phyloP scores from a whole-genome alignment of 805 yeast species.

The Zygoascus bituminiphila region DNA sequence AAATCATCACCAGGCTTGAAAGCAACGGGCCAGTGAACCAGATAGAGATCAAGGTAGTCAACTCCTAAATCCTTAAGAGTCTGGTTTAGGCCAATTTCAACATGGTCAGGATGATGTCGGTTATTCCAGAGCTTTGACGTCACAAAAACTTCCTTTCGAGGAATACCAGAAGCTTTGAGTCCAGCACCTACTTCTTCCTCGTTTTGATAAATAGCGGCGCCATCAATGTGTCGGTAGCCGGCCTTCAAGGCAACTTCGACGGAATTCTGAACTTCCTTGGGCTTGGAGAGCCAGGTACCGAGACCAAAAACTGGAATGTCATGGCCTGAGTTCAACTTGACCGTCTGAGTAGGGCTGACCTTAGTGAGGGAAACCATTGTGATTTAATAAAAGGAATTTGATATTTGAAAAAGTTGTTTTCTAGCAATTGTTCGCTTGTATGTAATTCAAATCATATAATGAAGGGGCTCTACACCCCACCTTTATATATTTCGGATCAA shows the following conservation, averaged over 20 bases:
- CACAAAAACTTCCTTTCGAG: constrained; percentile 37
- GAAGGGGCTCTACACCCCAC: no score
- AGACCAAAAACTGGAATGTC: constrained; percentile 45
- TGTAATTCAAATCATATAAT: no score
- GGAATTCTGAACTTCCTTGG: constrained; percentile 26
- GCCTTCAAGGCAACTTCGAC: constrained; percentile 39
- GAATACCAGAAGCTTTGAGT: constrained; percentile 50
- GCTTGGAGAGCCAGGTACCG: constrained; percentile 41
- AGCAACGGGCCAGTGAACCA: constrained; percentile 49
- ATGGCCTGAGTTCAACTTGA: constrained; percentile 36
- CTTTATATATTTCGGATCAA: no score
- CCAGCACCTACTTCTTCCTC: constrained; percentile 50
- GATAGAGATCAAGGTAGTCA: constrained; percentile 45
- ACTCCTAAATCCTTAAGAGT: constrained; percentile 38
- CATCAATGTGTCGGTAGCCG: constrained; percentile 60
- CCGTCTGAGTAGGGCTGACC: neutral
- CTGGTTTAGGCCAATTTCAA: constrained; percentile 37
- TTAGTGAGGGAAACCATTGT: constrained; percentile 1
- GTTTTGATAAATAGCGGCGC: constrained; percentile 50
- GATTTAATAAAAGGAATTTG: neutral
- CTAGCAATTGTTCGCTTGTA: no score
- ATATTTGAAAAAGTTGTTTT: no score
- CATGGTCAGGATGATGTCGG: constrained; percentile 31
- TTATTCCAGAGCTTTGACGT: constrained; percentile 34
- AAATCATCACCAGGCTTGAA: constrained; percentile 30